Conservation (phyloP, 2,329 filamentous ascomycete genomes). For the Aspergillus thermomutatus region DNA sequence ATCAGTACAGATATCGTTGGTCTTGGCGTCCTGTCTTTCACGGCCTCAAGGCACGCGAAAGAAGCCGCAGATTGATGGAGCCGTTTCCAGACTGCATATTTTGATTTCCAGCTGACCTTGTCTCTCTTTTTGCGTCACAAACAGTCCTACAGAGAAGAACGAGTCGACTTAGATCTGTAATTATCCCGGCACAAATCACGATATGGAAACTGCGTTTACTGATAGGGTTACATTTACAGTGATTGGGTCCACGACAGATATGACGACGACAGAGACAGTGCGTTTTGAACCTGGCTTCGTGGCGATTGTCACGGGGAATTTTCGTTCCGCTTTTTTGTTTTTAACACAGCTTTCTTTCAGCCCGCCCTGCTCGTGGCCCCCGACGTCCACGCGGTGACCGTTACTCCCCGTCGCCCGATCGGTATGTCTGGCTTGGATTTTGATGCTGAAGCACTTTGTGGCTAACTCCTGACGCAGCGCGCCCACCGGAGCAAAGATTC, state of each 20-base stretch:
- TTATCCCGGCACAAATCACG: constrained; percentile 6
- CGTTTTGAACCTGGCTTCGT: constrained; percentile 18
- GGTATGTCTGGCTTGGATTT: constrained; percentile 25
- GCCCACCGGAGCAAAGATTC: constrained; percentile 64
- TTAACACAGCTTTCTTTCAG: constrained; percentile 25
- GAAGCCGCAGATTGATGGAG: constrained; percentile 30
- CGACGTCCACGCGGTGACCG: constrained; percentile 36
- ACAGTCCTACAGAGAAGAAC: constrained; percentile 46
- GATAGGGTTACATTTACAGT: constrained; percentile 42
- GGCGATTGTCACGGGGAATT: background rate
- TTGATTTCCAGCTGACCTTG: constrained; percentile 45
- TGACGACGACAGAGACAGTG: constrained; percentile 65
- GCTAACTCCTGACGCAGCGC: constrained; percentile 42
- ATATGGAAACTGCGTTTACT: background rate
- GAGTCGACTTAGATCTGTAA: constrained; percentile 46
- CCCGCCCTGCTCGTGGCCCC: constrained; percentile 43
- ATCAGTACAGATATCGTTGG: constrained; percentile 29
- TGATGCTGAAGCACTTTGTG: background rate
- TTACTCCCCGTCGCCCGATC: constrained; percentile 33
- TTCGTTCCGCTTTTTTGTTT: constrained; percentile 4
- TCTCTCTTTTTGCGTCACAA: constrained; percentile 31
- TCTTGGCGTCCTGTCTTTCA: constrained; percentile 23
- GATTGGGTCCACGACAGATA: constrained; percentile 95
- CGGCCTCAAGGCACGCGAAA: constrained; percentile 23
- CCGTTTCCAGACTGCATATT: constrained; percentile 32